Percentiles rank a stretch among this genome's conserved stretches.
Conservation (phyloP, 2,329 filamentous ascomycete genomes). For the Aspergillus floridensis region DNA sequence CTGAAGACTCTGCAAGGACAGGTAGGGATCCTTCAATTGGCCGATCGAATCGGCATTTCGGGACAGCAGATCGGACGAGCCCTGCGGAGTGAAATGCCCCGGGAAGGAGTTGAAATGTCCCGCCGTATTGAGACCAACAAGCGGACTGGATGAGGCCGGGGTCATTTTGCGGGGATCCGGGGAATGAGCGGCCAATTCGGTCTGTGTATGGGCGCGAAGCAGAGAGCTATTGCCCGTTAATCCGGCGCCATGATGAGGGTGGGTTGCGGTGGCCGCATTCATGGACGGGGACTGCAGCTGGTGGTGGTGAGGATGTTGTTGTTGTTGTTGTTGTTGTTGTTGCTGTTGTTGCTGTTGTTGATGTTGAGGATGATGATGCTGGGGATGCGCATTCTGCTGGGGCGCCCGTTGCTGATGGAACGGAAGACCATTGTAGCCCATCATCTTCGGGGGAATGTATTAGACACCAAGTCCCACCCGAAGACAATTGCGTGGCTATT, state of each 20-base stretch:
- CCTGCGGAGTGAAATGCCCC: slow-evolving; percentile 28
- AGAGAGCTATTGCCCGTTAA: slow-evolving; percentile 27
- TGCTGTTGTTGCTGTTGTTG: slow-evolving; percentile 24
- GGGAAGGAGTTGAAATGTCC: slow-evolving; percentile 28
- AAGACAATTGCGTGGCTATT: not conserved
- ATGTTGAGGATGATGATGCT: slow-evolving; percentile 23
- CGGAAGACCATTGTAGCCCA: slow-evolving; percentile 34
- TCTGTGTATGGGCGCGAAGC: slow-evolving; percentile 28
- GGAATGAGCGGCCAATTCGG: slow-evolving; percentile 26
- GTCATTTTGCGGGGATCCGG: slow-evolving; percentile 36
- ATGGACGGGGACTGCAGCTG: slow-evolving; percentile 33
- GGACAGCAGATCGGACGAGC: slow-evolving; percentile 29
- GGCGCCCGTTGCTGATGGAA: slow-evolving; percentile 28
- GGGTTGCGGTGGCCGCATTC: slow-evolving; percentile 20
- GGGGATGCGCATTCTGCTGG: slow-evolving; percentile 24
- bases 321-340: slow-evolving; percentile 23
- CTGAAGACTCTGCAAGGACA: slow-evolving; percentile 30
- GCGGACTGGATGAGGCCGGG: slow-evolving; percentile 28
- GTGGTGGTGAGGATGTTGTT: slow-evolving; percentile 25
- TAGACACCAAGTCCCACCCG: not conserved
- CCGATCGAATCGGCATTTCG: slow-evolving; percentile 28
- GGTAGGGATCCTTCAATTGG: slow-evolving; percentile 24
- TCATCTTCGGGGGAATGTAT: slow-evolving; percentile 27
- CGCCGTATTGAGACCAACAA: slow-evolving; percentile 30
- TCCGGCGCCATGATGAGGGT: slow-evolving; percentile 28